Conservation (phyloP, 306 rosid genomes). For the Cicer chorassanicum region DNA sequence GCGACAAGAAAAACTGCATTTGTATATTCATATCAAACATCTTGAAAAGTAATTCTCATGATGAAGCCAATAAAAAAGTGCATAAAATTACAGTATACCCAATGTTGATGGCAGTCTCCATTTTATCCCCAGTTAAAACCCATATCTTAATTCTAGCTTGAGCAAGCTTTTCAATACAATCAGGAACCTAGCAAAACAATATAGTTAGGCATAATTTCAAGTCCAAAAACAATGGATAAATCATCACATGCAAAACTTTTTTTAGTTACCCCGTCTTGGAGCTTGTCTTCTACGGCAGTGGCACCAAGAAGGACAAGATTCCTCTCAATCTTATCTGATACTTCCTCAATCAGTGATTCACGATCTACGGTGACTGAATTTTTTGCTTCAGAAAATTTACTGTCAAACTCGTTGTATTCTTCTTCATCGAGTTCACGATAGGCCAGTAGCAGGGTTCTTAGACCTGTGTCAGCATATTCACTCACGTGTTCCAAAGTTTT, state of each 20-base stretch:
- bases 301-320: conserved; percentile 83
- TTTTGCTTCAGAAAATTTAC: conserved; percentile 59
- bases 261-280: conserved; percentile 78
- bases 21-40: conserved; percentile 48
- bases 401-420: conserved; percentile 62
- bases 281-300: conserved; percentile 95
- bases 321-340: conserved; percentile 67
- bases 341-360: conserved; percentile 67
- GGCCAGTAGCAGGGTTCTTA: conserved; percentile 79
- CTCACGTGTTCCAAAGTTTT: conserved; percentile 66
- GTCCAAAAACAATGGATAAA: conserved; percentile 19
- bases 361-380: conserved; percentile 63
- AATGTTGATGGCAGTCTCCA: conserved; percentile 96
- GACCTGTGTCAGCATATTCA: conserved; percentile 83
- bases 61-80: conserved; percentile 30
- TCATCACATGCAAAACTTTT: conserved; percentile 14
- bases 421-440: conserved; percentile 74
- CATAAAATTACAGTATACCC: conserved; percentile 58
- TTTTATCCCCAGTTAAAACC: conserved; percentile 96
- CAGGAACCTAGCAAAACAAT: conserved; percentile 71
- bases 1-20: conserved; percentile 82
- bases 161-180: conserved; percentile 88
- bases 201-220: conserved; percentile 33
- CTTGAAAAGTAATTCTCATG: conserved; percentile 24
- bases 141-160: conserved; percentile 90